A percentile compares a stretch with the other conserved stretches of the same genome.
Conservation (phyloP, 176 grass and related monocot genomes). For the Chloris gayana region DNA sequence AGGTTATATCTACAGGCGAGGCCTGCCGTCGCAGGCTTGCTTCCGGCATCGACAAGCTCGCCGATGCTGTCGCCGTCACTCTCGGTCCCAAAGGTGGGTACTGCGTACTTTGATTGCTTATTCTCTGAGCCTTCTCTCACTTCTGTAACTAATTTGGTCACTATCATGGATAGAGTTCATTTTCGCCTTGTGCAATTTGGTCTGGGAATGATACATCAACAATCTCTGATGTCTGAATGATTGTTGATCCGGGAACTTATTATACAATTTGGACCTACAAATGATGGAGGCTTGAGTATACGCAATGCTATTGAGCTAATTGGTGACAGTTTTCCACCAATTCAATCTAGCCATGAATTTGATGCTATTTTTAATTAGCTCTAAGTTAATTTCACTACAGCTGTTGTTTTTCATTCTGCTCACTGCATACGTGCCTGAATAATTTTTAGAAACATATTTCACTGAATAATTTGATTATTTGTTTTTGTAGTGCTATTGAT, state of each 20-base stretch:
- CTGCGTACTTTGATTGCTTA: neutral
- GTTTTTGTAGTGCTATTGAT: conserved; percentile 39
- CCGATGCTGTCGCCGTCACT: conserved; percentile 79
- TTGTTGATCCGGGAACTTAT: neutral
- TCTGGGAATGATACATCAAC: too few species aligned
- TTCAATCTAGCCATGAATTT: neutral
- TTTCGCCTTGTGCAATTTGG: too few species aligned
- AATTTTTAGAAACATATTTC: neutral
- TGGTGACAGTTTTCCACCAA: neutral
- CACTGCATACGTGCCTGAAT: neutral
- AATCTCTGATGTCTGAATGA: too few species aligned
- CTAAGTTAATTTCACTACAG: neutral
- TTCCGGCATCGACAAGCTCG: conserved; percentile 87
- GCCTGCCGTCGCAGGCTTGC: conserved; percentile 72
- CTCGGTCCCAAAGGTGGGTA: conserved; percentile 94
- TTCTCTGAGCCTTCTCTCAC: neutral
- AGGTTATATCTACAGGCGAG: conserved; percentile 66
- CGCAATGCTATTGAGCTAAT: neutral
- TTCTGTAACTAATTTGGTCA: neutral
- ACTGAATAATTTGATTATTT: neutral
- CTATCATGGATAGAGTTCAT: too few species aligned
- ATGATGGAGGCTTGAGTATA: neutral
- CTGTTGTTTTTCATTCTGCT: neutral
- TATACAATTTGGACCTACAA: neutral
- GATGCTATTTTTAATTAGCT: neutral